Conservation (phyloP, 257 asterid genomes). For the Handroanthus guayacan region DNA sequence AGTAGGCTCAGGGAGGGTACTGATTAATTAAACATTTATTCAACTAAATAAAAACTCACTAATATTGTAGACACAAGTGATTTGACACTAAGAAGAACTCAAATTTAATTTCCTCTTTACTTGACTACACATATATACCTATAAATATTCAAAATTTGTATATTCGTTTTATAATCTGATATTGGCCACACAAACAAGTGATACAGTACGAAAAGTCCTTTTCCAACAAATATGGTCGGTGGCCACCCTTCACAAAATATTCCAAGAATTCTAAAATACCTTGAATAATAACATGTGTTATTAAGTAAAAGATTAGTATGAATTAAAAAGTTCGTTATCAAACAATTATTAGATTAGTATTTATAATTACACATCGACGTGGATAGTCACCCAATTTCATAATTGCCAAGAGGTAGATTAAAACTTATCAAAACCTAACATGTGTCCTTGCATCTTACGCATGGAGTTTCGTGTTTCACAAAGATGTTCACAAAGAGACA, state of each 20-base stretch:
- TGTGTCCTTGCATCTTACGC: conserved; percentile 3
- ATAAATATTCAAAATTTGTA: neutral
- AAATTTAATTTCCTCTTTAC: neutral
- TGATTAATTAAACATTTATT: neutral
- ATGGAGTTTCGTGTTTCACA: conserved; percentile 19
- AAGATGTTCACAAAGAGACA: conserved; percentile 4
- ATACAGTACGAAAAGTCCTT: conserved; percentile 1
- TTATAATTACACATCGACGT: neutral
- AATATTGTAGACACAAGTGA: too few species aligned
- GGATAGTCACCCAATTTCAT: neutral
- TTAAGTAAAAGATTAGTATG: conserved; percentile 20
- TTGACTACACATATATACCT: neutral
- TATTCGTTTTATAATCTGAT: neutral
- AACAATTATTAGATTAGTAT: neutral
- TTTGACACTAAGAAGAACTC: neutral
- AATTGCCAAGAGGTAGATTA: neutral
- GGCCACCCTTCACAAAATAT: conserved; percentile 8
- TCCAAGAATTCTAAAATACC: neutral
- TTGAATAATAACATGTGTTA: neutral
- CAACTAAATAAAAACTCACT: neutral
- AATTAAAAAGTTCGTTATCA: conserved; percentile 12
- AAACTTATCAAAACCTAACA: neutral
- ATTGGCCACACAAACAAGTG: conserved; percentile 6
- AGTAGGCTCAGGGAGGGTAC: neutral
- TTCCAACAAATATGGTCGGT: neutral